Base-by-base conservation (phyloP, 2,329 filamentous ascomycete species). In the Dryadomyces quercivorus region DNA sequence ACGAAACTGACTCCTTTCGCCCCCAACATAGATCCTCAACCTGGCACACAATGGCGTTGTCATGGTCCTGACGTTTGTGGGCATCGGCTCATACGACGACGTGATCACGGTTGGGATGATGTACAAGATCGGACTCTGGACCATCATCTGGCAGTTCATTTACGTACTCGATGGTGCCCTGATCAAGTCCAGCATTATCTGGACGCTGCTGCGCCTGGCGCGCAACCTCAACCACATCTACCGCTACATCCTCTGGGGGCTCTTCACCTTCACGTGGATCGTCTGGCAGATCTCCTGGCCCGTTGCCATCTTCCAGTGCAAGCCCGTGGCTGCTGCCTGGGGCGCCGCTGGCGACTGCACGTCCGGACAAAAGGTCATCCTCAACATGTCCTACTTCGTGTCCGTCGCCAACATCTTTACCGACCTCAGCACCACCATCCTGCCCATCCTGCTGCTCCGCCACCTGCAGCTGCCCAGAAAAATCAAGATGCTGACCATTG, bases 321-420 rank as follows among this genome's bases (percentile, higher is more conserved):
- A 58, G 26, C 44, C 51, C 0, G 51, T 55, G 1, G 38, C 50
- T 2, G 50, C 50, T 15, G 50, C 50, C 38, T 51, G 50, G 50
- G 50, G 50, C 9, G 22, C 20, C 31, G 16, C 46, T 3, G 63
- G 61, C 0, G 50, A 38, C 13, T 67, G 64, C 55, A 51, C 50
- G 4, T 51, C 50, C 1, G 50, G 50, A 12, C 50, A 51, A 9
- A 26, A n/a, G 20, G 20, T 51, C 50, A 61, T 65, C 3, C 60
- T 59, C 8, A 63, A 55, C 1, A 62, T 64, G 44, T 63, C 61
- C 0, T 66, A 63, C 1, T 62, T 62, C 16, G 62, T 64, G 10
- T 67, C 64, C 0, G 57, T 59, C 2, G 56, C 60, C 16, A 67
- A 68, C 22, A 63, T 68, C 1, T 21, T 65, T 1, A 66, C 65